Base-by-base conservation (phyloP, 345 rosid species). In the Arabidopsis suecica region DNA sequence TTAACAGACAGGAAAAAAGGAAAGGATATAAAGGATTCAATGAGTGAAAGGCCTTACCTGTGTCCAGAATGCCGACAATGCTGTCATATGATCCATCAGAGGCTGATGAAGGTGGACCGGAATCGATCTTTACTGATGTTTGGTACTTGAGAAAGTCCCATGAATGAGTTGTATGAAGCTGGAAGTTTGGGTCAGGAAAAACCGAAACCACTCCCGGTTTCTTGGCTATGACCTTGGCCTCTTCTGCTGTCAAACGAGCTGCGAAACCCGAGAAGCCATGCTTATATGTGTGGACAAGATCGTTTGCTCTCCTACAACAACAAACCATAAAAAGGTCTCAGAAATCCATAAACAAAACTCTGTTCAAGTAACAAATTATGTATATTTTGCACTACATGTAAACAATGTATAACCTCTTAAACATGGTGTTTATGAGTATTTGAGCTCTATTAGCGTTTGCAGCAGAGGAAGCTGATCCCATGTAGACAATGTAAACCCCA, bases 141-240 rank as follows among this genome's bases (percentile, higher is more conserved):
- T 85, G 89, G 55, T 86, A 83, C 77, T 85, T 87, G 72, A 91
- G 82, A 78, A 93, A 93, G 73, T 93, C 98, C 97, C 97, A 93
- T 6, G 97, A 93, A 49, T 92, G 98, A 63, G 97, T 91, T 4
- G 98, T 93, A 79, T 91, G 96, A 79, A 88, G 91, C 60, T 85
- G 85, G 16, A 82, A 72, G 40, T 78, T 53, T 4, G 89, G 85
- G 58, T 89, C 94, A 22, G 89, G 87, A 75, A 91, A 88, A 16
- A 93, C 90, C 0, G 94, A 93, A 10, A 85, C 85, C 7, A 89
- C 96, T 68, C 89, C 97, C 0, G 80, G 86, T 78, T 81, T 83
- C 56, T 79, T 56, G 9, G 93, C 84, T 45, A 91, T 71, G 23
- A 79, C 54, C 22, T 56, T 73, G 9, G 91, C 97, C 73, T 93